Evolutionary conservation across 345 rosid species (phyloP).

Genomic region (Eucalyptus polybractea): DNA sequence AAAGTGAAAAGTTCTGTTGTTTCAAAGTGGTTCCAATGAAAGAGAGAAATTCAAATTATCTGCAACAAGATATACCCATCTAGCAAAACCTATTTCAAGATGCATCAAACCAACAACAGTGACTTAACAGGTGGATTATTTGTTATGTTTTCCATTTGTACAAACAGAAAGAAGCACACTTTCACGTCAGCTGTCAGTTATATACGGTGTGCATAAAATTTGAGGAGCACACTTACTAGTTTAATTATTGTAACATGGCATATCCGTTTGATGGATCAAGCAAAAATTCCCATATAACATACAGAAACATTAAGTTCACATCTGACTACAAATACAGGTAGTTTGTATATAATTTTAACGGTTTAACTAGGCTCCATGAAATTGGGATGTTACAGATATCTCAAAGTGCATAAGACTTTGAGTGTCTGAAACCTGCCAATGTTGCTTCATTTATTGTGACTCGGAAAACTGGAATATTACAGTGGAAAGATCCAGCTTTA

Average conservation of each 20-base stretch:
- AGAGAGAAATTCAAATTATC: background rate
- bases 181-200: background rate
- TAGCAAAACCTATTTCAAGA: background rate
- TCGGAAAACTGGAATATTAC: background rate
- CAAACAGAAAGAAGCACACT: background rate
- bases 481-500: background rate
- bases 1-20: background rate
- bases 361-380: background rate
- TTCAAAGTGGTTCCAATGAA: background rate
- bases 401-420: background rate
- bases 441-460: background rate
- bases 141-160: background rate
- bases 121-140: background rate
- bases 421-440: background rate
- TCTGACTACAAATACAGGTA: background rate
- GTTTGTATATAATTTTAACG: background rate
- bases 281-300: background rate
- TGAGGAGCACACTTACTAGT: background rate
- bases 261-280: background rate
- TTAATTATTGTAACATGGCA: background rate
- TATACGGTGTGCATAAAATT: background rate
- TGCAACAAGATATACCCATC: background rate
- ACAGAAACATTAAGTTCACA: background rate
- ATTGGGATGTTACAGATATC: background rate
- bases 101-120: background rate